Percentiles rank a stretch among this genome's conserved stretches.
Conservation (phyloP, 495 filamentous ascomycete genomes). For the Articulospora tetracladia region DNA sequence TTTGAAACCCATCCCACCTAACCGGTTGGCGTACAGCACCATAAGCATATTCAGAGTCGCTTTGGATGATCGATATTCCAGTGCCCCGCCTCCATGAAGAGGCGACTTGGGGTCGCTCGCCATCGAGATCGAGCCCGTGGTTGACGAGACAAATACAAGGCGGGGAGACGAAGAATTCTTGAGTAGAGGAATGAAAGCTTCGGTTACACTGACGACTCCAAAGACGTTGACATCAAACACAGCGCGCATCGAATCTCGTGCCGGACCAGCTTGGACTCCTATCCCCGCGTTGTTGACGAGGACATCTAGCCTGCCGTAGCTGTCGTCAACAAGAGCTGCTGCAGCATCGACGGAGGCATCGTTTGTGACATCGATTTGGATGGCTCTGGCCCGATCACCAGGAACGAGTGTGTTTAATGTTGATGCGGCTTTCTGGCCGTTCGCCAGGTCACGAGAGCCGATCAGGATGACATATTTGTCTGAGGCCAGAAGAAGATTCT, state of each 20-base stretch:
- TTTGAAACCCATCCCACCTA: constrained; percentile 37
- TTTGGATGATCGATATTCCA: constrained; percentile 23
- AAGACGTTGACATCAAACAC: constrained; percentile 34
- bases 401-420: constrained; percentile 20
- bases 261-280: constrained; percentile 32
- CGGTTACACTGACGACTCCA: constrained; percentile 31
- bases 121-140: constrained; percentile 33
- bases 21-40: constrained; percentile 26
- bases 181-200: constrained; percentile 38
- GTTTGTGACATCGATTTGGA: constrained; percentile 38
- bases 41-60: constrained; percentile 26
- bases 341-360: constrained; percentile 39
- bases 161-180: constrained; percentile 28
- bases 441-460: constrained; percentile 27
- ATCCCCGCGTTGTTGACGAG: constrained; percentile 60
- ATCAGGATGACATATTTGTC: constrained; percentile 35
- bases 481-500: constrained; percentile 28
- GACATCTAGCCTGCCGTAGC: constrained; percentile 42
- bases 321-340: constrained; percentile 12
- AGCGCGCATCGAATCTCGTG: constrained; percentile 2
- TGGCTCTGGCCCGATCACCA: constrained; percentile 4
- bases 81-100: constrained; percentile 1
- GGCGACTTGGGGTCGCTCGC: constrained; percentile 14
- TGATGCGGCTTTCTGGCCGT: constrained; percentile 26
- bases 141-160: constrained; percentile 37